Evolutionary conservation across 1,284 basidiomycete species (phyloP), one percentile per base, ranked within the genome.

Genomic region (Pseudozyma tsukubaensis): DNA sequence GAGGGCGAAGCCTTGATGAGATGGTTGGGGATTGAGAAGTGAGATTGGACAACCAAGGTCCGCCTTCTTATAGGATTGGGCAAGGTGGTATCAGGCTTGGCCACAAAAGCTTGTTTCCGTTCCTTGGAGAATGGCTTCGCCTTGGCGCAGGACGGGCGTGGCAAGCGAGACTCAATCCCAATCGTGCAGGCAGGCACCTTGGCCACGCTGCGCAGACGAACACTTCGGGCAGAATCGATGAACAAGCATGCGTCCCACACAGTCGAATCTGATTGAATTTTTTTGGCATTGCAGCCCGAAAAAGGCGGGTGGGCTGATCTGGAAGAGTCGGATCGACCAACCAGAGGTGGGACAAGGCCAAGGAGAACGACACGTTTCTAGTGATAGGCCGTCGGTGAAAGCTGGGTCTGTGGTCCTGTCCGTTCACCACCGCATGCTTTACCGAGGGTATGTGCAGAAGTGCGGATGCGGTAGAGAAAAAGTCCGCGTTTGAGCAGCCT

Each of bases 291-390:
- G 16, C 14, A 16, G 35, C 35, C 14, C 14, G 13, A 7, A 34
- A 8, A 18, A 34, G 39, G 50, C 40, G 45, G 29, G 39, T 45
- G 51, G 51, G 34, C 36, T 61, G 34, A 47, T 50, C 34, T 43
- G 47, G n/a, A 34, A 51, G 18, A 49, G 32, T 47, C 29, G 16
- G 32, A 49, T 36, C 14, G 24, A 40, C 59, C 59, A 68, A 68
- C 65, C 65, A 68, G 18, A 29, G 50, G 50, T 35, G 50, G 34
- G 45, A 57, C 19, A 61, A 36, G 43, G 54, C 35, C 56, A 66
- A 19, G 55, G 48, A 37, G 13, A 47, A 47, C 24, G 65, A 68
- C 65, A 68, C 65, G 65, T 68, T 68, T 53, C 55, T 32, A 57
- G 45, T 52, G 54, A 63, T 57, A 63, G 60, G 60, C 53, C 60